A percentile compares a stretch with the other conserved stretches of the same genome.
These are phyloP conservation scores for Exophiala sp. DNA, from an alignment of 2,329 filamentous ascomycete species.

Conservation along the genomic window DNA sequence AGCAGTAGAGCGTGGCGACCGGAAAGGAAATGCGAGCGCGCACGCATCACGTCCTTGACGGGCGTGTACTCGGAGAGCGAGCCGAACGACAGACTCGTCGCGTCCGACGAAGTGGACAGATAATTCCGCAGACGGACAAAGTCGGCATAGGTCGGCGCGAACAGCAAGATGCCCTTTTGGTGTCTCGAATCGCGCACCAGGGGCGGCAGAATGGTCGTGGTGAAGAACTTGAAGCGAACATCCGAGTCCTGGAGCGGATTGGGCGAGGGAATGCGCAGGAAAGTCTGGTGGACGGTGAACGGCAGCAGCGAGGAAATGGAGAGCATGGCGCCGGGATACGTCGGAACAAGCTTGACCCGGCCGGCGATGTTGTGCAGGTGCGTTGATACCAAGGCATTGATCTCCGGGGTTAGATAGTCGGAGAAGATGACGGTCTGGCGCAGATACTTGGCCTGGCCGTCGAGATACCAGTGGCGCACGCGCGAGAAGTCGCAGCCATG, in stretches of 20 bases:
- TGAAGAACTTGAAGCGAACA: conserved; percentile 85
- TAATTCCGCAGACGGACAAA: conserved; percentile 91
- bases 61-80: conserved; percentile 84
- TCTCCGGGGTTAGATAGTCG: conserved; percentile 80
- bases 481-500: conserved; percentile 92
- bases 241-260: conserved; percentile 73
- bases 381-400: conserved; percentile 69
- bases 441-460: conserved; percentile 70
- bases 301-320: conserved; percentile 51
- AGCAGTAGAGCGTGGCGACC: conserved; percentile 77
- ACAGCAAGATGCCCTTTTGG: conserved; percentile 69
- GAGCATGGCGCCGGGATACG: conserved; percentile 66
- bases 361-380: conserved; percentile 77
- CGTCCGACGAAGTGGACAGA: conserved; percentile 64
- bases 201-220: conserved; percentile 68
- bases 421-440: conserved; percentile 80
- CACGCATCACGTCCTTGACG: conserved; percentile 69
- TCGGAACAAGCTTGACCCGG: conserved; percentile 64
- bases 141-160: conserved; percentile 89
- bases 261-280: conserved; percentile 72
- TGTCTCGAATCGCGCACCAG: conserved; percentile 64
- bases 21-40: conserved; percentile 77
- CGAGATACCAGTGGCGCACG: conserved; percentile 87
- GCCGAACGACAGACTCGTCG: conserved; percentile 62
- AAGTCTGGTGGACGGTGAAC: conserved; percentile 74